Base-by-base conservation (phyloP, 768 basidiomycete species). In the Mrakia gelida region DNA sequence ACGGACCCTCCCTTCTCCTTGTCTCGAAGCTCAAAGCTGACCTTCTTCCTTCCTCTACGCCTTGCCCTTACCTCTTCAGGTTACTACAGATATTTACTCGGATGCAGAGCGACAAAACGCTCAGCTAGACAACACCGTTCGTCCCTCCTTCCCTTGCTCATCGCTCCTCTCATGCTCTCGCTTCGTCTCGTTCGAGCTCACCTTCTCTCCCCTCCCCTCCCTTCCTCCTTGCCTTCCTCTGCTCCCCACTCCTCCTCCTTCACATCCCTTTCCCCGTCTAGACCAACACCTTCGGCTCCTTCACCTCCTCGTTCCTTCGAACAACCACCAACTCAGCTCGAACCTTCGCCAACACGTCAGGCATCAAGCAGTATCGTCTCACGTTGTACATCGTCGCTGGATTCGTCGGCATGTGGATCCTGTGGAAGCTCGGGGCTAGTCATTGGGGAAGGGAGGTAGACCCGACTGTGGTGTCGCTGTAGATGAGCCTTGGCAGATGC, bases 51-150 rank as follows among this genome's bases (percentile, higher is more conserved):
- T 3, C n/a, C 26, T 15, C 26, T 41, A 5, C 13, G 13, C 26
- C 32, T 45, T 74, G 6, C 21, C 23, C 7, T 49, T 8, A 1
- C 0, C 21, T 23, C 41, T 56, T 28, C 73, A 94, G 92, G 88
- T 95, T n/a, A 94, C 93, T 18, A 91, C 89, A 3, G 93, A 95
- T 85, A 93, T 95, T 56, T 87, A 95, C 82, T 88, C 89, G 79
- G 93, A 94, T 81, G 91, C 91, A 1, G 93, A 95, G 84, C 86
- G 90, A 15, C 93, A 94, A 85, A 94, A 94, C 81, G 82, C 88
- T 3, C 88, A 91, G 75, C 86, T 95, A 34, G 92, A 94, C 81
- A 89, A 91, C 56, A 90, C 92, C 3, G 92, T 92, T 79, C 80
- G 90, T 83, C 11, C 79, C 7, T 28, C 65, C 82, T 71, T 83